phyloP scores from a whole-genome alignment of 768 basidiomycete species.

The Lactarius psammicola region DNA sequence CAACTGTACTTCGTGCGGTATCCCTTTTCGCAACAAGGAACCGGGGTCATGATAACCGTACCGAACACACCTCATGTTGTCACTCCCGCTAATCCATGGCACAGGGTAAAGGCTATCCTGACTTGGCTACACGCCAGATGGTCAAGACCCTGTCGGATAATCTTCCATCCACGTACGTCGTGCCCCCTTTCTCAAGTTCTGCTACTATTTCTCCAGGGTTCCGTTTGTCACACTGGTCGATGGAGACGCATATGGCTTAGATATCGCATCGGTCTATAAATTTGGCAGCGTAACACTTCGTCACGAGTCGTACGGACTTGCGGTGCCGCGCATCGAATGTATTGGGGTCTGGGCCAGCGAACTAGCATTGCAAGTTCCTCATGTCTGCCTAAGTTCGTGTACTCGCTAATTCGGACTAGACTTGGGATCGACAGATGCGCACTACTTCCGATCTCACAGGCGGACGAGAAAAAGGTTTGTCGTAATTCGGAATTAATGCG shows the following conservation, averaged over 20 bases:
- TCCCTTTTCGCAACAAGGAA: slow-evolving; percentile 47
- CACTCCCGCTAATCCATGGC: slow-evolving; percentile 2
- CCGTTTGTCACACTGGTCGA: slow-evolving; percentile 83
- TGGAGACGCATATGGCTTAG: slow-evolving; percentile 87
- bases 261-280: slow-evolving; percentile 87
- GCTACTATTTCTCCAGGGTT: slow-evolving; percentile 45
- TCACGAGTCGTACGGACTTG: slow-evolving; percentile 69
- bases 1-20: slow-evolving; percentile 51
- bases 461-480: slow-evolving; percentile 74
- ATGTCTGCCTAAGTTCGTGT: background rate
- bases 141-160: slow-evolving; percentile 68
- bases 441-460: slow-evolving; percentile 64
- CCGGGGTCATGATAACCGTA: slow-evolving; percentile 80
- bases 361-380: slow-evolving; percentile 51
- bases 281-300: slow-evolving; percentile 69
- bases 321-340: slow-evolving; percentile 71
- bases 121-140: slow-evolving; percentile 85
- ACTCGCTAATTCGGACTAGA: slow-evolving; percentile 38
- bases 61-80: slow-evolving; percentile 6
- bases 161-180: slow-evolving; percentile 55
- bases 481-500: background rate
- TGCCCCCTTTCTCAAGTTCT: background rate
- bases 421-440: slow-evolving; percentile 57
- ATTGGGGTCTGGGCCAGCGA: slow-evolving; percentile 75
- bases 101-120: slow-evolving; percentile 97